Evolutionary conservation across 345 rosid genomes (phyloP).

Genomic region (Gossypium longicalyx): DNA sequence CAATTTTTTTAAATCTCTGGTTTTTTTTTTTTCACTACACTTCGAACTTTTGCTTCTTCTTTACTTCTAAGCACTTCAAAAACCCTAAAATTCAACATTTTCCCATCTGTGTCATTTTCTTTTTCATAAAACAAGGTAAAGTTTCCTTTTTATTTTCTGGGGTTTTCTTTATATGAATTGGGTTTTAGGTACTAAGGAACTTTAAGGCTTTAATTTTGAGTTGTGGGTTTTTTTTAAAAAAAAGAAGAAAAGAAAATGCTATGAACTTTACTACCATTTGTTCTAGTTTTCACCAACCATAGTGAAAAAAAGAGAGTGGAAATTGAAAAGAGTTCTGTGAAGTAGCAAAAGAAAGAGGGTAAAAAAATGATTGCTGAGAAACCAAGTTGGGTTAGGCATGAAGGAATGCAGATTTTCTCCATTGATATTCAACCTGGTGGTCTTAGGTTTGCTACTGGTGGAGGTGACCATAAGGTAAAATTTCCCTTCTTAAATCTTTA

Average conservation of each 20-base stretch:
- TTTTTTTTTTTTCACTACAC: not conserved
- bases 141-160: not conserved
- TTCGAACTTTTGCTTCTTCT: not conserved
- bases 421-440: conserved; percentile 81
- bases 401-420: conserved; percentile 95
- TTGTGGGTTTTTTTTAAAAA: not conserved
- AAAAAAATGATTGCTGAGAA: conserved; percentile 90
- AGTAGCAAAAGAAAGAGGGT: not conserved
- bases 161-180: not conserved
- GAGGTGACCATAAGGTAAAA: conserved; percentile 2
- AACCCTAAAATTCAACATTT: conserved; percentile 2
- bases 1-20: not conserved
- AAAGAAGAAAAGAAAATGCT: conserved; percentile 6
- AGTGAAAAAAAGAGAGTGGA: conserved; percentile 8
- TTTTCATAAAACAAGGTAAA: not conserved
- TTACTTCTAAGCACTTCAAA: not conserved
- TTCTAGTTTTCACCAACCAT: conserved; percentile 15
- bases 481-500: not conserved
- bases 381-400: conserved; percentile 92
- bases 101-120: not conserved
- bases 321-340: conserved; percentile 13
- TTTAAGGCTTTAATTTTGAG: not conserved
- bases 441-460: conserved; percentile 1
- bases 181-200: not conserved
- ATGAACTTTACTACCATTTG: conserved; percentile 16